Evolutionary conservation across 2,329 filamentous ascomycete genomes (phyloP), one percentile per base, ranked within the genome.

Genomic region (Hypoxylon sp.): DNA sequence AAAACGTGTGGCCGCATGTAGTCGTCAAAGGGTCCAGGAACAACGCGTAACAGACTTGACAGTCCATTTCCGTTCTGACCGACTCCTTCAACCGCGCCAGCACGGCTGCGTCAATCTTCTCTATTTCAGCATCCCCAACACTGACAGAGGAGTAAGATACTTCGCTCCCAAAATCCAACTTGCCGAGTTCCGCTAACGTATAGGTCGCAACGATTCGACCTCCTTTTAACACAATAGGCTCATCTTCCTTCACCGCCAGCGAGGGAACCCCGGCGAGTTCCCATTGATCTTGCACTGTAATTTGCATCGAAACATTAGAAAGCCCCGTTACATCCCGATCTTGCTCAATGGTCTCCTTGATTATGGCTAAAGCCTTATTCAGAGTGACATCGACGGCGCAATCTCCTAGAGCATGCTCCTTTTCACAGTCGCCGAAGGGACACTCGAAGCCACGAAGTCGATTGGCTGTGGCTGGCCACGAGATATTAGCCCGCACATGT

Each of bases 1-100:
- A 98, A 74, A 96, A 95, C 0, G 93, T 97, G 78, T 98, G 94
- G 1, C 94, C 94, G 74, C 94, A 98, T 1, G 88, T 85, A 0
- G 93, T 97, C 0, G 94, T 97, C 56, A 94, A 83, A 0, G 94
- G 93, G 67, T 97, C 92, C 66, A 93, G 82, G 77, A 95, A 91
- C 21, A 97, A 79, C 43, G 89, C 87, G 78, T 95, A 97, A 80
- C 94, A 97, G 64, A 97, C 89, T 74, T 96, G 93, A 72, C 94
- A 98, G 75, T 97, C 93, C 75, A 97, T 83, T 76, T 97, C 93
- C 14, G 84, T 83, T 66, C 90, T 87, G 2, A 88, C 84, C 1
- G 84, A 82, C 25, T 91, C 86, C 72, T 89, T 88, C 13, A 96
- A 76, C 34, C 83, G 83, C 25, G 84, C 80, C 28, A 94, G 79